phyloP scores from a whole-genome alignment of 192 early-diverging fungal genomes.

The Neocallimastix lanati region DNA sequence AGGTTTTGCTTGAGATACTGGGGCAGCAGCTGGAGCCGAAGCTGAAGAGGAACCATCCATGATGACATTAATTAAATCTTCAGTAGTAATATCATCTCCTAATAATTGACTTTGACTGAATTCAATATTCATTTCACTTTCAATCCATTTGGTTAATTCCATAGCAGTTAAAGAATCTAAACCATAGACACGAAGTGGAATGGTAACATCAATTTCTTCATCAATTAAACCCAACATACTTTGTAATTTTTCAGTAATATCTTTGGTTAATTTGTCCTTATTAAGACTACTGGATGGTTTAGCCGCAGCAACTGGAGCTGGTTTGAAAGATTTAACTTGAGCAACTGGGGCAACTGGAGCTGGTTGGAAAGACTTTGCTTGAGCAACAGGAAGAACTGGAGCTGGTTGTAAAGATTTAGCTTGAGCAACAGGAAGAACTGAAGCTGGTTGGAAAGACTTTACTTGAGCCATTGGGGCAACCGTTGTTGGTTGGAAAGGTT shows the following conservation, averaged over 20 bases:
- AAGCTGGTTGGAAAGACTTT: too few species aligned
- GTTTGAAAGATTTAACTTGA: not conserved
- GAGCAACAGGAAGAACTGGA: not conserved
- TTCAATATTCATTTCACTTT: not conserved
- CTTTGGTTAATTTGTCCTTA: not conserved
- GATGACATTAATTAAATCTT: not conserved
- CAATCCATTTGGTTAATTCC: not conserved
- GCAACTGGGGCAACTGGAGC: not conserved
- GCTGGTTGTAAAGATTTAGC: too few species aligned
- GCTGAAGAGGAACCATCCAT: not conserved
- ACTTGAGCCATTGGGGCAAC: too few species aligned
- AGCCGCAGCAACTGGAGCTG: not conserved
- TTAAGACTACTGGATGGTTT: not conserved
- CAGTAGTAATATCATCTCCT: not conserved
- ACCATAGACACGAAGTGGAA: not conserved
- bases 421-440: too few species aligned
- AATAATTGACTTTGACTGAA: not conserved
- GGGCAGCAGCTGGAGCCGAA: not conserved
- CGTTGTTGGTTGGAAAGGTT: too few species aligned
- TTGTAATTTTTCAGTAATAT: not conserved
- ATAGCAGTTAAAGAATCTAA: not conserved
- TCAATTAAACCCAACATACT: not conserved
- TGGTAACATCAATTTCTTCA: not conserved
- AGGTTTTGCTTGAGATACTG: not conserved
- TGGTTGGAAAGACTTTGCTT: not conserved